Evolutionary conservation across 495 filamentous ascomycete genomes (phyloP), one percentile per base, ranked within the genome.

Genomic region (Hyphodiscus hymeniophilus): DNA sequence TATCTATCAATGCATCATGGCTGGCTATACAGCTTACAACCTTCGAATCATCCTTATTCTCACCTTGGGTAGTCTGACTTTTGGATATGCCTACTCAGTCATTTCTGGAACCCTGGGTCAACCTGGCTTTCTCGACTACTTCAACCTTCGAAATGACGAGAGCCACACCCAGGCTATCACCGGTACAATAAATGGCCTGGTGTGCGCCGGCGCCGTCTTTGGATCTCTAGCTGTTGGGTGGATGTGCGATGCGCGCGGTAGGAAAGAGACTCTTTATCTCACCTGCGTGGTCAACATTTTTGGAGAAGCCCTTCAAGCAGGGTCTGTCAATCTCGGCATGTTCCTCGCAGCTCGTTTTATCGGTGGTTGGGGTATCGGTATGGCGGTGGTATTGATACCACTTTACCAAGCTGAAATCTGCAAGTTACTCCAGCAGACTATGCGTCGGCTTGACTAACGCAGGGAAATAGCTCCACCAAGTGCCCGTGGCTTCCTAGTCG

Each of bases 341-440:
- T 63, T 68, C 38, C 64, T 67, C 48, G 61, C 58, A 35, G 66
- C 62, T 5, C 57, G 66, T 32, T 61, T 63, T 7, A 55, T 68
- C 22, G 56, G 64, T n/a, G 66, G 66, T 10, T 44, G 67, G 26
- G 67, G 11, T 15, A 24, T 24, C 12, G 39, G 39, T 42, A 26
- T 5, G 54, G n/a, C n/a, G n/a, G n/a, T n/a, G n/a, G n/a, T n/a
- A n/a, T n/a, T n/a, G n/a, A n/a, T n/a, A n/a, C n/a, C n/a, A n/a
- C n/a, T n/a, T n/a, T n/a, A n/a, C n/a, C n/a, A n/a, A n/a, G 15
- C 61, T 68, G 34, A 66, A 66, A 23, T 56, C 54, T 32, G 57
- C 58, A n/a, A n/a, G n/a, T n/a, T n/a, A n/a, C n/a, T n/a, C n/a
- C n/a, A n/a, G n/a, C 23, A 59, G 59, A 21, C 51, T 64, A 38